A percentile compares a stretch with the other conserved stretches of the same genome.
Evolutionary conservation across 1,284 basidiomycete genomes (phyloP).

Genomic region (Ganoderma sinense): DNA sequence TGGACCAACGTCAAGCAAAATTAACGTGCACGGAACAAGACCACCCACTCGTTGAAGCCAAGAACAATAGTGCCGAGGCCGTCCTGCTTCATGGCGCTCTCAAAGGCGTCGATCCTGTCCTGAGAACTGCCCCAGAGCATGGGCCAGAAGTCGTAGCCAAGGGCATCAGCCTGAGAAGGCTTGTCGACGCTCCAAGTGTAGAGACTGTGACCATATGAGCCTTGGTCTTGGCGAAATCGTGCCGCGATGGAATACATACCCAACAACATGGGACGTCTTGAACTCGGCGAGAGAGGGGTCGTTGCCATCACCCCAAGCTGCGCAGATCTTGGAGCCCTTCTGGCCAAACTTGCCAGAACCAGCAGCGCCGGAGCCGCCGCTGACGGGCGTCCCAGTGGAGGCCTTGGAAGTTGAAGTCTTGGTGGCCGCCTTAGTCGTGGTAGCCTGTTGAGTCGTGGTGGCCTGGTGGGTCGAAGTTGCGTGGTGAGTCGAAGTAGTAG

Average conservation of each 20-base stretch:
- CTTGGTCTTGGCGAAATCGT: not conserved
- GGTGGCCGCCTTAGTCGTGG: constrained; percentile 17
- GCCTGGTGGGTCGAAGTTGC: not conserved
- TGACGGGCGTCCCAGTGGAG: constrained; percentile 25
- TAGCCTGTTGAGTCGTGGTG: not conserved
- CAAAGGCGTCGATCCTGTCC: constrained; percentile 53
- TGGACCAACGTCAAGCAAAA: constrained; percentile 34
- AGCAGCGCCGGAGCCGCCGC: constrained; percentile 30
- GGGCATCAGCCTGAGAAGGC: constrained; percentile 44
- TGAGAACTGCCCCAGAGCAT: constrained; percentile 70
- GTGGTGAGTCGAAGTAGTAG: not conserved
- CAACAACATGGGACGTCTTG: constrained; percentile 49
- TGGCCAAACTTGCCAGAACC: constrained; percentile 34
- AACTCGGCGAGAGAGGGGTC: constrained; percentile 54
- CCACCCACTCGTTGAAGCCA: constrained; percentile 77
- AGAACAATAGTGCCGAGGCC: constrained; percentile 62
- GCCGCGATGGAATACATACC: constrained; percentile 46
- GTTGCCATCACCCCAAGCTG: constrained; percentile 70
- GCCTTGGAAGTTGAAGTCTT: constrained; percentile 13
- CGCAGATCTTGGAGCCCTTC: constrained; percentile 72
- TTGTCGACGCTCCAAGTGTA: constrained; percentile 65
- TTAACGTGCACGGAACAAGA: not conserved
- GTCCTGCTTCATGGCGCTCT: constrained; percentile 47
- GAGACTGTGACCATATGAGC: constrained; percentile 45
- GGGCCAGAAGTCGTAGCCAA: constrained; percentile 61